Base-by-base conservation (phyloP, 805 yeast species). In the Clavispora vitiphila region DNA sequence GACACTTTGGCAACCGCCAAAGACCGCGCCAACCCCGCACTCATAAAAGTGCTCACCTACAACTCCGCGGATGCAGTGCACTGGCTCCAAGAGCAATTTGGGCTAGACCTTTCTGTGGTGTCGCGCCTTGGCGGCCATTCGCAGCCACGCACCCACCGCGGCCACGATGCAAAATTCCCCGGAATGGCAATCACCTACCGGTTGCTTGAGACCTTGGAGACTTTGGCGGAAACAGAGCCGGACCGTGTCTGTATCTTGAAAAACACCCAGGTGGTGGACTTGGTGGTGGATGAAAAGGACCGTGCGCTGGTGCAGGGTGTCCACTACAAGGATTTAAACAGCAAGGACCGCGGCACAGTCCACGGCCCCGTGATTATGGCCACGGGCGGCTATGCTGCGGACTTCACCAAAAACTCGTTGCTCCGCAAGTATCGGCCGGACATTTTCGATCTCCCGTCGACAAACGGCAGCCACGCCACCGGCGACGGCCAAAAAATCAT, bases 61-160 rank as follows among this genome's bases (percentile, higher is more conserved):
- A 78, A 82, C 34, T 80, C 88, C 2, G 78, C 76, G 5, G 74
- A 70, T 34, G 90, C 93, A 0, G 74, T 86, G 37, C 76, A 77
- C 37, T 86, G 95, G 91, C 70, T 86, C 39, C 83, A 82, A 50
- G 71, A 75, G 23, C 74, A 71, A 4, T 78, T 85, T 51, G 73
- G 70, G 6, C 63, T 85, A 38, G 86, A 81, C 51, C 64, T 86
- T 42, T 74, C 84, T 7, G 68, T 81, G 12, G 83, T 86, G 10
- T 75, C 86, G n/a, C 76, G 86, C 51, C 62, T 86, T 34, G 95
- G 95, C 21, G 96, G 96, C 3, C 95, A 86, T 56, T 80, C 89
- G 1, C 78, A 72, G 38, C 80, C 87, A 16, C 71, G 96, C 59
- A 86, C 96, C 1, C 95, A 86, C 58, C 73, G 95, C 51, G 90